Conservation (phyloP, 306 rosid species). For the Dryas alaskensis region DNA sequence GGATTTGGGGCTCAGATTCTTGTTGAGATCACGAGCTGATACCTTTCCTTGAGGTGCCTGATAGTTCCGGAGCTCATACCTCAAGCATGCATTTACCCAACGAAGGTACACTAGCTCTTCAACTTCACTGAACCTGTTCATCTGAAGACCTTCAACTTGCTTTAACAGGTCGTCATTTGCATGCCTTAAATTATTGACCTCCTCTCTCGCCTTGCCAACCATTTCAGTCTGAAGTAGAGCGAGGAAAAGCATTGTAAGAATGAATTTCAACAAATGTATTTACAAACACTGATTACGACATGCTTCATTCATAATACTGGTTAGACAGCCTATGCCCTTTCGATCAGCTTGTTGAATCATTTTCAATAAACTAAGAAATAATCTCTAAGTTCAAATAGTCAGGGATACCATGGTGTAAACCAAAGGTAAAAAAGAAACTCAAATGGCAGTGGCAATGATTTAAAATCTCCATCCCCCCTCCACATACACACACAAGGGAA, state of each 20-base stretch:
- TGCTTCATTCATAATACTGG: slow-evolving; percentile 8
- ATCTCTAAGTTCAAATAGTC: neutral
- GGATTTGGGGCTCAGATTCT: slow-evolving; percentile 79
- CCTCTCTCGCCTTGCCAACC: slow-evolving; percentile 60
- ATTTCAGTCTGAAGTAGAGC: slow-evolving; percentile 62
- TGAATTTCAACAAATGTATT: slow-evolving; percentile 5
- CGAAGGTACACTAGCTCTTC: slow-evolving; percentile 98
- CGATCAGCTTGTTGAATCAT: neutral
- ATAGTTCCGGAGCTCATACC: slow-evolving; percentile 79
- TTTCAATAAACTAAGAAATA: neutral
- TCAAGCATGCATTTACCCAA: slow-evolving; percentile 96
- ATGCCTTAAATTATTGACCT: slow-evolving; percentile 63
- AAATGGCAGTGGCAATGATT: neutral
- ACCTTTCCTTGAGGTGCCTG: slow-evolving; percentile 66
- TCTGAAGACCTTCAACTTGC: slow-evolving; percentile 96
- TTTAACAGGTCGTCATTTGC: slow-evolving; percentile 77
- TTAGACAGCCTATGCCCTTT: neutral
- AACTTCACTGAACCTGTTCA: slow-evolving; percentile 86
- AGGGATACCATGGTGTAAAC: neutral
- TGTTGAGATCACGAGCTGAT: slow-evolving; percentile 85
- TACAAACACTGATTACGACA: slow-evolving; percentile 10
- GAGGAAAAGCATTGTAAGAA: slow-evolving; percentile 21
- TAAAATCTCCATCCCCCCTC: neutral
- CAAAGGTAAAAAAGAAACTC: neutral
- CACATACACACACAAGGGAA: neutral